A percentile compares a stretch with the other conserved stretches of the same genome.
These are phyloP conservation scores for Lenwebbia sp. DNA, from an alignment of 345 rosid species.

Conservation along the genomic window DNA sequence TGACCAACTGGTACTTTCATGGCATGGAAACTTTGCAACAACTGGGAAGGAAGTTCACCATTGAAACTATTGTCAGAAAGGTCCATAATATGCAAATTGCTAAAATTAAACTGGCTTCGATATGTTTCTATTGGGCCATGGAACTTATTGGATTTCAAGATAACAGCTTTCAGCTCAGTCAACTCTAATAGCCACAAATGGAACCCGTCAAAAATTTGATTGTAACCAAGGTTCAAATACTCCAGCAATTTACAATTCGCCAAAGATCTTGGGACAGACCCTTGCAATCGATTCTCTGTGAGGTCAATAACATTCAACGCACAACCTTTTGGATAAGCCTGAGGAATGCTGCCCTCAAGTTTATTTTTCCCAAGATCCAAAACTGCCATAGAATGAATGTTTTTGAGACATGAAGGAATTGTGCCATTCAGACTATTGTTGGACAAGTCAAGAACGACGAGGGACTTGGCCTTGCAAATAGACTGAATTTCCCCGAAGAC, in stretches of 20 bases:
- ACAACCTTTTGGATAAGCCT: accelerated
- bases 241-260: neutral
- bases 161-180: accelerated
- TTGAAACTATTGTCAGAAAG: neutral
- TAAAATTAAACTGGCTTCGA: neutral
- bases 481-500: too few relatives aligned
- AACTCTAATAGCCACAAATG: neutral
- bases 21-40: neutral
- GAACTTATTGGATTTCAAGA: neutral
- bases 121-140: neutral
- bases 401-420: neutral
- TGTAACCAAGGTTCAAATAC: neutral
- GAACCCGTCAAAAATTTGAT: neutral
- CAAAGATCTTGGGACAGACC: neutral
- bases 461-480: neutral
- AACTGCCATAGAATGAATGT: accelerated
- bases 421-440: too few relatives aligned
- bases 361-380: neutral
- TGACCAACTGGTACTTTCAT: accelerated
- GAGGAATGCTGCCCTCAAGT: neutral
- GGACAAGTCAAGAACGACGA: accelerated
- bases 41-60: neutral
- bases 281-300: neutral
- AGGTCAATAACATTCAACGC: accelerated
- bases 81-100: neutral